Evolutionary conservation across 371 early-diverging fungal species (phyloP).

Genomic region (Mucor mucedo): DNA sequence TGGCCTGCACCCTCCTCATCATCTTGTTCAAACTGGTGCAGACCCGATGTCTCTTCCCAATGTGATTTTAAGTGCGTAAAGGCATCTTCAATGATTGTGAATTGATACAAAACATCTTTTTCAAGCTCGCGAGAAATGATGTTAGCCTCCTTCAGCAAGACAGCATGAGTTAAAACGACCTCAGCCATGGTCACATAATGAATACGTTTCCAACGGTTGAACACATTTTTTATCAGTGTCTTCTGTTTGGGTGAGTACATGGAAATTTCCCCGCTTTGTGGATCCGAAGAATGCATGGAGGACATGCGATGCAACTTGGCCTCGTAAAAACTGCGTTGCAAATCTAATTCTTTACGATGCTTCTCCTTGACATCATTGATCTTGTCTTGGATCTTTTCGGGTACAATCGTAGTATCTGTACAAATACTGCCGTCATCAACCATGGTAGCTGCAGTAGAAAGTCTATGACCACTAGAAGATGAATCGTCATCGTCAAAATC

Average conservation of each 20-base stretch:
- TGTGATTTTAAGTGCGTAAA: slow-evolving; percentile 59
- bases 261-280: background rate
- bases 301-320: slow-evolving; percentile 58
- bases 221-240: slow-evolving; percentile 24
- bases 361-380: slow-evolving; percentile 58
- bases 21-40: slow-evolving; percentile 52
- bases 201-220: slow-evolving; percentile 64
- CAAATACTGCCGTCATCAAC: slow-evolving; percentile 52
- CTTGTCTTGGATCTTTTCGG: slow-evolving; percentile 53
- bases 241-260: slow-evolving; percentile 46
- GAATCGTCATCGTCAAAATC: slow-evolving; percentile 57
- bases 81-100: slow-evolving; percentile 70
- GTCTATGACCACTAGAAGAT: slow-evolving; percentile 17
- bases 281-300: slow-evolving; percentile 39
- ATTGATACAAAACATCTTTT: slow-evolving; percentile 82
- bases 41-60: slow-evolving; percentile 65
- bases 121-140: slow-evolving; percentile 80
- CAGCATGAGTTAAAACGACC: slow-evolving; percentile 70
- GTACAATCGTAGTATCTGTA: slow-evolving; percentile 43
- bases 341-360: slow-evolving; percentile 57
- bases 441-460: slow-evolving; percentile 36
- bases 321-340: slow-evolving; percentile 63
- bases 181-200: slow-evolving; percentile 77
- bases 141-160: slow-evolving; percentile 86
- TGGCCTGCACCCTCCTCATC: slow-evolving; percentile 36